phyloP scores from a whole-genome alignment of 2,329 filamentous ascomycete species.

The Pestalotiopsis sp. region DNA sequence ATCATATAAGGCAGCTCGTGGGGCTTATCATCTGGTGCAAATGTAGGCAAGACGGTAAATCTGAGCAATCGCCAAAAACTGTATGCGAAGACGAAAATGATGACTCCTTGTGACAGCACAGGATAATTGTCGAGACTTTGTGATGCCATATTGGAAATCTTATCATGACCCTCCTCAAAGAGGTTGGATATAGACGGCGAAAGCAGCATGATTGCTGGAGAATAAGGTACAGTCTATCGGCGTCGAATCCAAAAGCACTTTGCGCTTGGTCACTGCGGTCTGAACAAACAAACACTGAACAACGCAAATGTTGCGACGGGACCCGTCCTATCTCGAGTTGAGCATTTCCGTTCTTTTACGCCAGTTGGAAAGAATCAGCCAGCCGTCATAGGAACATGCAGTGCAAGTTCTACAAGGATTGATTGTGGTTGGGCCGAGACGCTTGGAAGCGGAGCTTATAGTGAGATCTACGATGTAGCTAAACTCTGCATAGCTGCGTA shows the following conservation, averaged over 20 bases:
- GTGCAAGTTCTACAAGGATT: too few species aligned
- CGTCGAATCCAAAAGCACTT: too few species aligned
- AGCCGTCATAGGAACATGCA: too few species aligned
- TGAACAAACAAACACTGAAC: too few species aligned
- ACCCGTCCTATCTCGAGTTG: too few species aligned
- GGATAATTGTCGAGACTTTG: not conserved
- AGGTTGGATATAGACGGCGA: not conserved
- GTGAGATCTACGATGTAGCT: not conserved
- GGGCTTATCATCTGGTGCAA: not conserved
- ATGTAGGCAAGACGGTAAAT: constrained; percentile 8
- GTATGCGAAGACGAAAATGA: not conserved
- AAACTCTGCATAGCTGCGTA: not conserved
- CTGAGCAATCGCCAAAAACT: not conserved
- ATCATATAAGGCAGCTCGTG: not conserved
- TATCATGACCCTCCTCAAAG: not conserved
- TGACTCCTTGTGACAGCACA: not conserved
- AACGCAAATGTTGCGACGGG: too few species aligned
- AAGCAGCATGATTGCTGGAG: not conserved
- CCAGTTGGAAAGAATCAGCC: too few species aligned
- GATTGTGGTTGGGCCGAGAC: too few species aligned
- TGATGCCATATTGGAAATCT: not conserved
- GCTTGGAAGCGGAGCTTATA: too few species aligned
- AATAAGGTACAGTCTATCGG: not conserved
- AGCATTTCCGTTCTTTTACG: too few species aligned
- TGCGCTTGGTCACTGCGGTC: too few species aligned